Conservation (phyloP, 768 basidiomycete species). For the Mycena alexandri region DNA sequence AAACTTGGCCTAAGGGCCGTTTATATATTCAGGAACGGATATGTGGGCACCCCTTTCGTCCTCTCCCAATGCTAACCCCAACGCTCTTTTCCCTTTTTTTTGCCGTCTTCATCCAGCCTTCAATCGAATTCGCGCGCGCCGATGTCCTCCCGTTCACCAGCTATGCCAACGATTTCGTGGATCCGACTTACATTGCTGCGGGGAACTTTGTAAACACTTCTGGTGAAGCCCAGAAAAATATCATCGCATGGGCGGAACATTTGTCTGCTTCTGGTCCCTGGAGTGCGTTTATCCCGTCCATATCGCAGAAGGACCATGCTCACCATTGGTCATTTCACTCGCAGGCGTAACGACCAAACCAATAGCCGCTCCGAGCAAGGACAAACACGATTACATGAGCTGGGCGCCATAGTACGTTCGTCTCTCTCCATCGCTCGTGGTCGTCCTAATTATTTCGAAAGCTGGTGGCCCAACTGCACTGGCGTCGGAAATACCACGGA, state of each 20-base stretch:
- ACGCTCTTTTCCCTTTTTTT: constrained; percentile 46
- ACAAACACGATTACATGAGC: constrained; percentile 75
- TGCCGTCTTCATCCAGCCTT: constrained; percentile 29
- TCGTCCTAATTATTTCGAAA: constrained; percentile 35
- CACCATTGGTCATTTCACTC: not conserved
- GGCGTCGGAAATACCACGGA: constrained; percentile 68
- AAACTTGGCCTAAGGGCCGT: not conserved
- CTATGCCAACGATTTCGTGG: constrained; percentile 70
- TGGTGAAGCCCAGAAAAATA: constrained; percentile 58
- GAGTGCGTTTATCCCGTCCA: constrained; percentile 55
- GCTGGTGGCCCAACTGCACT: constrained; percentile 76
- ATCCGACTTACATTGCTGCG: constrained; percentile 62
- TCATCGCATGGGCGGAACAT: constrained; percentile 60
- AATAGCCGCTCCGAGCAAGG: constrained; percentile 62
- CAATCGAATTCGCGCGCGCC: constrained; percentile 15
- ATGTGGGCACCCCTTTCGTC: constrained; percentile 1
- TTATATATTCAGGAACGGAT: constrained; percentile 6
- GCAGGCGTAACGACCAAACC: constrained; percentile 64
- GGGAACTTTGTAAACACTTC: constrained; percentile 58
- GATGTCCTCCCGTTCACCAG: constrained; percentile 49
- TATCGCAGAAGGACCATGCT: not conserved
- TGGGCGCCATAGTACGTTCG: constrained; percentile 75
- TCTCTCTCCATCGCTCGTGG: not conserved
- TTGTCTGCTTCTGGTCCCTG: constrained; percentile 63
- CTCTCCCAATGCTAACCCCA: constrained; percentile 24